Conservation (phyloP, 2,329 filamentous ascomycete species). For the Xylaria sp. region DNA sequence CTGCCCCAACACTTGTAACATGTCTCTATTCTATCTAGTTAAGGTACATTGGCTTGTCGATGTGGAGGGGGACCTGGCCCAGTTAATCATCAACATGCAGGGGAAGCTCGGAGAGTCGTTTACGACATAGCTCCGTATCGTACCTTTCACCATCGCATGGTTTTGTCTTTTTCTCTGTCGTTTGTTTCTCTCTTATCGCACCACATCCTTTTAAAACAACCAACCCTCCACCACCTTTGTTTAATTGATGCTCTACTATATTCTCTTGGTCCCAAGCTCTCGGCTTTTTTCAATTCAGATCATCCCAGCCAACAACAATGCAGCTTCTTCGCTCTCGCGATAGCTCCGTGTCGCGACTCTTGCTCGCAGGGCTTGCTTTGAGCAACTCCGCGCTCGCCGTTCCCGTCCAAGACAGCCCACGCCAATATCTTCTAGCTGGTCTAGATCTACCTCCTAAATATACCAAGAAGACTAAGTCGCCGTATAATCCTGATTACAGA, state of each 20-base stretch:
- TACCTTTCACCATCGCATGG: conserved; percentile 10
- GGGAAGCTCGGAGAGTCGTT: conserved; percentile 32
- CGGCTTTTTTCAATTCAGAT: conserved; percentile 5
- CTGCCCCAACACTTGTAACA: conserved; percentile 2
- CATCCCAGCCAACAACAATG: conserved; percentile 27
- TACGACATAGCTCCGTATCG: conserved; percentile 30
- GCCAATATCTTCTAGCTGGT: conserved; percentile 64
- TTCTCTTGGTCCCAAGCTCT: not conserved
- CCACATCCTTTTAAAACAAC: conserved; percentile 22
- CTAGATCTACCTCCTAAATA: conserved; percentile 59
- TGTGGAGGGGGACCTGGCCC: conserved; percentile 1
- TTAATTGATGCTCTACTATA: conserved; percentile 19
- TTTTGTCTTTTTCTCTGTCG: not conserved
- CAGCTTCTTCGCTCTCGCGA: conserved; percentile 28
- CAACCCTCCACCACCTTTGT: not conserved
- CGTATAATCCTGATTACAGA: conserved; percentile 69
- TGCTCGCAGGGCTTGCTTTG: conserved; percentile 45
- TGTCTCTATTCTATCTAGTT: not conserved
- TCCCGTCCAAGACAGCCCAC: conserved; percentile 61
- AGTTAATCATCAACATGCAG: conserved; percentile 28
- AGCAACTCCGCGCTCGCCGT: conserved; percentile 44
- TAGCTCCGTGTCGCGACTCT: conserved; percentile 39
- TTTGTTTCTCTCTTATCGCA: not conserved
- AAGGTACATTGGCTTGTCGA: not conserved
- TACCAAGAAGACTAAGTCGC: conserved; percentile 55